These are phyloP conservation scores for Erodium trifolium DNA, from an alignment of 441 rosid species.

Conservation along the genomic window DNA sequence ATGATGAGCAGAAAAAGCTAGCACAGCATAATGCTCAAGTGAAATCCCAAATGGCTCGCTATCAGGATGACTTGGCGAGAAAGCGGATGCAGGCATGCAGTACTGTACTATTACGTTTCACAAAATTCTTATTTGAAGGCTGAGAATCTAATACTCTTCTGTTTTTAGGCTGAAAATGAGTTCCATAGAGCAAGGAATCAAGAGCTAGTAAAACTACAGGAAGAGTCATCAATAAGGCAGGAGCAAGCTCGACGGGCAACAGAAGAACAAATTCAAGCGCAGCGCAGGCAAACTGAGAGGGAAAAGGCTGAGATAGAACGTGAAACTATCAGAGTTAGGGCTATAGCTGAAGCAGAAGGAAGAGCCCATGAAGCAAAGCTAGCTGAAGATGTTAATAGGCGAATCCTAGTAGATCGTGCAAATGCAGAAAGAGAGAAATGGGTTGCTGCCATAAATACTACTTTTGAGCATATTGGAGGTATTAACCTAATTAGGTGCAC, in stretches of 20 bases:
- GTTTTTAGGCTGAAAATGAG: conserved; percentile 78
- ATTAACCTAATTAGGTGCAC: background rate
- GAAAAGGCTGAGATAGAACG: conserved; percentile 95
- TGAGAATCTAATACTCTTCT: conserved; percentile 16
- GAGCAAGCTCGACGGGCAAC: conserved; percentile 93
- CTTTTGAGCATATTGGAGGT: conserved; percentile 16
- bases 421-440: conserved; percentile 16
- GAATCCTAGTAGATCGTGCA: conserved; percentile 14
- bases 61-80: conserved; percentile 87
- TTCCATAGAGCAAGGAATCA: conserved; percentile 76
- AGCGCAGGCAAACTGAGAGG: conserved; percentile 80
- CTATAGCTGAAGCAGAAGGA: conserved; percentile 14
- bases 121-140: conserved; percentile 9
- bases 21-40: conserved; percentile 89
- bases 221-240: conserved; percentile 81
- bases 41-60: conserved; percentile 92
- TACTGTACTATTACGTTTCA: conserved; percentile 7
- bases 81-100: conserved; percentile 97
- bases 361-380: conserved; percentile 23
- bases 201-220: conserved; percentile 91
- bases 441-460: conserved; percentile 15
- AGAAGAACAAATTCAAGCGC: conserved; percentile 97
- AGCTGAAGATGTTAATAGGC: conserved; percentile 12
- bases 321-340: conserved; percentile 30
- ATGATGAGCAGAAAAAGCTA: conserved; percentile 83